Evolutionary conservation across 257 asterid species (phyloP).

Genomic region (Lycium barbarum): DNA sequence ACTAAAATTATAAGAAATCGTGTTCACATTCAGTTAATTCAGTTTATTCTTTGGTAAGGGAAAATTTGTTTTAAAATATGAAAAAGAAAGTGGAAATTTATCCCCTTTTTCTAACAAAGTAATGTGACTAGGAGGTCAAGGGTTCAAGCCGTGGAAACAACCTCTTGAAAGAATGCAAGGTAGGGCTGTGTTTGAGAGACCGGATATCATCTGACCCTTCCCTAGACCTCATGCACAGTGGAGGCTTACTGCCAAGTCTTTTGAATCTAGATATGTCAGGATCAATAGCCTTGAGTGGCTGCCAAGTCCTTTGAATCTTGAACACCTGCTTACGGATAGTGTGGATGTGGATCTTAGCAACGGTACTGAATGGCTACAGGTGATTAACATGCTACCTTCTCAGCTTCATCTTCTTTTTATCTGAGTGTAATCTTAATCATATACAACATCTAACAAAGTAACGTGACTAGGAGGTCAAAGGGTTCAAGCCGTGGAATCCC

Average conservation of each 20-base stretch:
- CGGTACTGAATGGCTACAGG: background rate
- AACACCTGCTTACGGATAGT: background rate
- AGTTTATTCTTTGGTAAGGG: slow-evolving; percentile 12
- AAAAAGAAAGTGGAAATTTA: background rate
- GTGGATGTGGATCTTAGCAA: background rate
- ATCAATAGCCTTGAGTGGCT: slow-evolving; percentile 18
- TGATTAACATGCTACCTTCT: slow-evolving; percentile 4
- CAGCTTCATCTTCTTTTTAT: background rate
- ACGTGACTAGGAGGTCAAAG: too few relatives aligned
- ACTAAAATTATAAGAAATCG: background rate
- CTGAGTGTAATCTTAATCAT: background rate
- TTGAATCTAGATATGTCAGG: background rate
- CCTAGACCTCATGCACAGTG: background rate
- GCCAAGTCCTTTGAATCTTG: background rate
- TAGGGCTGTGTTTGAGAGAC: background rate
- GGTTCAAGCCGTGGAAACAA: background rate
- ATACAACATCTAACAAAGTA: background rate
- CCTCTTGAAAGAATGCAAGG: background rate
- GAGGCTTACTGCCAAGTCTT: too few relatives aligned
- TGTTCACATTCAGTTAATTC: background rate
- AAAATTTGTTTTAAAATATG: background rate
- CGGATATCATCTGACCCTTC: background rate
- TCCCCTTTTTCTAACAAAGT: background rate
- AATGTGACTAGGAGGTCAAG: background rate
- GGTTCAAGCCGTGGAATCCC: background rate